phyloP scores from a whole-genome alignment of 768 basidiomycete species.

The Phylloporus sp. region DNA sequence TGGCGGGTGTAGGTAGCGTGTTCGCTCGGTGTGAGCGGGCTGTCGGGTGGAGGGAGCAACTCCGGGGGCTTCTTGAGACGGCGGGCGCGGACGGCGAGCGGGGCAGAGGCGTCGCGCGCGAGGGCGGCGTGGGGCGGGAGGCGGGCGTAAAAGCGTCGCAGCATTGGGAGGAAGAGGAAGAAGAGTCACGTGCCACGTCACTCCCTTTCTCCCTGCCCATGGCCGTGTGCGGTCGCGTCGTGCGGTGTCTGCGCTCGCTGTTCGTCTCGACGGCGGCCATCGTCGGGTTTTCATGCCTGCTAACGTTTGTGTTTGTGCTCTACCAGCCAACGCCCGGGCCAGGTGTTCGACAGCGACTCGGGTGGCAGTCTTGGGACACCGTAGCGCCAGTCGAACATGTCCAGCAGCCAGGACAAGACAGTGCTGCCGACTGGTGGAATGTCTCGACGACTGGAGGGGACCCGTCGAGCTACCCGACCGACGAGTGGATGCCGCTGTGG shows the following conservation, averaged over 20 bases:
- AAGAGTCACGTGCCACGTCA: background rate
- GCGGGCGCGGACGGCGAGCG: slow-evolving; percentile 69
- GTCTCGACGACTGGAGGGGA: slow-evolving; percentile 25
- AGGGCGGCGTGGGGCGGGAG: slow-evolving; percentile 41
- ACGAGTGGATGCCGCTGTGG: slow-evolving; percentile 35
- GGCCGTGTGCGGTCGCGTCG: slow-evolving; percentile 40
- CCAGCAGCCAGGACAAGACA: slow-evolving; percentile 4
- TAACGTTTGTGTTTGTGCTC: slow-evolving; percentile 75
- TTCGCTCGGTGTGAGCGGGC: slow-evolving; percentile 65
- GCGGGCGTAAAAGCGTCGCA: slow-evolving; percentile 41
- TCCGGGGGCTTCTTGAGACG: slow-evolving; percentile 50
- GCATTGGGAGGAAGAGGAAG: background rate
- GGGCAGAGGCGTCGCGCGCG: slow-evolving; percentile 68
- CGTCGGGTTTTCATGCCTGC: slow-evolving; percentile 64
- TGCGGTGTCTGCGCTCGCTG: slow-evolving; percentile 51
- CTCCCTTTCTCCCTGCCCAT: slow-evolving; percentile 18
- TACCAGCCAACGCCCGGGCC: slow-evolving; percentile 77
- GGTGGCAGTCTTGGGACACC: slow-evolving; percentile 88
- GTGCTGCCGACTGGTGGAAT: slow-evolving; percentile 17
- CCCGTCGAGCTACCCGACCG: slow-evolving; percentile 76
- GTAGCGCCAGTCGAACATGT: slow-evolving; percentile 34
- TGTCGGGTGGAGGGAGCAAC: slow-evolving; percentile 32
- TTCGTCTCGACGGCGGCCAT: slow-evolving; percentile 59
- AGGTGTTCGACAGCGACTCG: slow-evolving; percentile 65
- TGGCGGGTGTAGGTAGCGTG: slow-evolving; percentile 57